Percentiles rank a stretch among this genome's conserved stretches.
phyloP scores from a whole-genome alignment of 176 grass and related monocot species.

The Zea mays region Zm-B73-REFERENCE-NAM-5.0 NC_050102.1:177706001-177706500 shows the following conservation, averaged over 20 bases:
- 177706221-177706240: not conserved
- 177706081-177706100: constrained; percentile 95
- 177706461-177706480: not conserved
- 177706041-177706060: constrained; percentile 91
- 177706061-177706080: constrained; percentile 95
- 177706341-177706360: constrained; percentile 68
- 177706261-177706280: not conserved
- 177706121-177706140: not conserved
- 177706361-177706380: constrained; percentile 98
- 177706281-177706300: not conserved
- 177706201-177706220: not conserved
- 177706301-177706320: not conserved
- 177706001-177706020: not conserved
- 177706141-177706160: not conserved
- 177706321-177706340: not conserved
- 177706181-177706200: not conserved
- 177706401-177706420: constrained; percentile 88
- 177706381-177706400: constrained; percentile 95
- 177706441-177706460: constrained; percentile 69
- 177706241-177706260: not conserved
- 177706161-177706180: not conserved
- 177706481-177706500: not conserved
- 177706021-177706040: constrained; percentile 77
- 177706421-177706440: constrained; percentile 93
- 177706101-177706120: constrained; percentile 37